A percentile compares a stretch with the other conserved stretches of the same genome.
Evolutionary conservation across 2,329 filamentous ascomycete genomes (phyloP).

Genomic region (Gyromitra esculenta): DNA sequence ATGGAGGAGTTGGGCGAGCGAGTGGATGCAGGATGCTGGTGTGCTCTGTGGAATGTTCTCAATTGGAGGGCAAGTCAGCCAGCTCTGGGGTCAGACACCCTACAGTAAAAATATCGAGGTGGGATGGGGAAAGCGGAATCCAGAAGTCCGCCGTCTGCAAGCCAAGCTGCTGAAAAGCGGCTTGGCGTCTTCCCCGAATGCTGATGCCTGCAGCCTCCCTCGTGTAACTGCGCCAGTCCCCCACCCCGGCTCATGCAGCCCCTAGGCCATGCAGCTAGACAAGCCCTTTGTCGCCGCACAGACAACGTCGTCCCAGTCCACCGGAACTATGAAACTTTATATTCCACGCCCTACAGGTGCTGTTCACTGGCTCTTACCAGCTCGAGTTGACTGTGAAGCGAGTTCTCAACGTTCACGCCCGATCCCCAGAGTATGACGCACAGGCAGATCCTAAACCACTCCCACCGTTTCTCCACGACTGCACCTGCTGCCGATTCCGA

Average conservation of each 20-base stretch:
- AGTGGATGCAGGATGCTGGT: conserved; percentile 23
- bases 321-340: conserved; percentile 35
- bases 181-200: conserved; percentile 40
- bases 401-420: not conserved
- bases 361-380: conserved; percentile 7
- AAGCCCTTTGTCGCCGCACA: conserved; percentile 39
- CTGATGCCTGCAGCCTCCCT: conserved; percentile 30
- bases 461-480: not conserved
- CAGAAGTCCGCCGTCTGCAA: conserved; percentile 28
- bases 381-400: conserved; percentile 1
- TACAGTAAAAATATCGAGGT: conserved; percentile 27
- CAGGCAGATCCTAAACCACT: conserved; percentile 26
- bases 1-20: conserved; percentile 4
- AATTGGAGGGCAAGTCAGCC: conserved; percentile 34
- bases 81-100: conserved; percentile 37
- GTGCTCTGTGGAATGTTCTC: conserved; percentile 34
- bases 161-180: not conserved
- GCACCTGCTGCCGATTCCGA: conserved; percentile 5
- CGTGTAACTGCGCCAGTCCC: not conserved
- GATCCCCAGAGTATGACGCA: conserved; percentile 14
- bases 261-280: conserved; percentile 45
- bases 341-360: not conserved
- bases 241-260: conserved; percentile 14
- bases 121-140: conserved; percentile 39
- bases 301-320: conserved; percentile 41